A percentile compares a stretch with the other conserved stretches of the same genome.
These are phyloP conservation scores for Medicago truncatula DNA, from an alignment of 306 rosid genomes.

Conservation along the genomic window MtrunA17r5.0-ANR NC_053048.1:42286501-42287000, in stretches of 20 bases:
- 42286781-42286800: constrained; percentile 57
- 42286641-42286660: constrained; percentile 57
- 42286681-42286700: constrained; percentile 81
- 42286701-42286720: constrained; percentile 74
- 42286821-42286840: constrained; percentile 51
- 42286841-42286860: not conserved
- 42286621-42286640: constrained; percentile 74
- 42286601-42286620: constrained; percentile 59
- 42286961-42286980: not conserved
- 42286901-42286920: not conserved
- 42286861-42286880: not conserved
- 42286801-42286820: constrained; percentile 72
- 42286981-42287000: constrained; percentile 1
- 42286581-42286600: constrained; percentile 81
- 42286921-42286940: not conserved
- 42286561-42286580: constrained; percentile 55
- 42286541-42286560: constrained; percentile 58
- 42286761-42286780: constrained; percentile 67
- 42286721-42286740: constrained; percentile 65
- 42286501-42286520: constrained; percentile 46
- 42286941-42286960: not conserved
- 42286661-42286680: constrained; percentile 54
- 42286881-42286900: not conserved
- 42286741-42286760: constrained; percentile 53
- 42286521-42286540: constrained; percentile 49